Percentiles rank a stretch among this genome's conserved stretches.
These are phyloP conservation scores for Lepidium campestre DNA, from an alignment of 441 rosid species.

Conservation along the genomic window DNA sequence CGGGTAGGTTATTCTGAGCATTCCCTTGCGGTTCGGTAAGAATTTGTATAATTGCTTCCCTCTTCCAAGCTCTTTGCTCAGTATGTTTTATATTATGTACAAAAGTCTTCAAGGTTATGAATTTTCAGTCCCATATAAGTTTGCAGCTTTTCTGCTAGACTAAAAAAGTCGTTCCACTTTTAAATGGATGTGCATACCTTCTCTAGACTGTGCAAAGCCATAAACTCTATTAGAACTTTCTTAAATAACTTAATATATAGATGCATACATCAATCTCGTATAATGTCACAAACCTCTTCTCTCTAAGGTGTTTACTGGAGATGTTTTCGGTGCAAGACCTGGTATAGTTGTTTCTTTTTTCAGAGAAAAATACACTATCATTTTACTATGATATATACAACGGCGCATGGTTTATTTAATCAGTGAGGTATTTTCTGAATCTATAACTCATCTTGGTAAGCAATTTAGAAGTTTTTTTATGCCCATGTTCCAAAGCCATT, in stretches of 20 bases:
- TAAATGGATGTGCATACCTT: not conserved
- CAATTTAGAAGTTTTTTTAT: slow-evolving; percentile 17
- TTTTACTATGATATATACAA: not conserved
- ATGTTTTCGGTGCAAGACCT: slow-evolving; percentile 15
- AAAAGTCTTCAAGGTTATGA: not conserved
- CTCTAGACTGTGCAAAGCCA: not conserved
- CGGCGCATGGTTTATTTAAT: slow-evolving; percentile 29
- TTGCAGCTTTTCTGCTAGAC: not conserved
- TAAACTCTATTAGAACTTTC: not conserved
- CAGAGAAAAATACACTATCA: not conserved
- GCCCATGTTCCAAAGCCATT: slow-evolving; percentile 30
- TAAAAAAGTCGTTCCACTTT: not conserved
- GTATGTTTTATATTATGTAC: not conserved
- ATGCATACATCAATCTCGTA: not conserved
- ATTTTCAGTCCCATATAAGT: not conserved
- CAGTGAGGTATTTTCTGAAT: slow-evolving; percentile 25
- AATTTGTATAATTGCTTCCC: slow-evolving; percentile 32
- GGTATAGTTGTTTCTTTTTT: not conserved
- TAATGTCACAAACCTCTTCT: not conserved
- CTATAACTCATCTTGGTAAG: slow-evolving; percentile 39
- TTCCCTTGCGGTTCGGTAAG: slow-evolving; percentile 77
- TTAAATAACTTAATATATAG: not conserved
- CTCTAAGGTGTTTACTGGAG: not conserved
- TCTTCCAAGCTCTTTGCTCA: slow-evolving; percentile 8
- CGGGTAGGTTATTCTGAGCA: slow-evolving; percentile 81